These are phyloP conservation scores for Monilinia fructigena DNA, from an alignment of 2,329 filamentous ascomycete genomes.

Conservation along the genomic window DNA sequence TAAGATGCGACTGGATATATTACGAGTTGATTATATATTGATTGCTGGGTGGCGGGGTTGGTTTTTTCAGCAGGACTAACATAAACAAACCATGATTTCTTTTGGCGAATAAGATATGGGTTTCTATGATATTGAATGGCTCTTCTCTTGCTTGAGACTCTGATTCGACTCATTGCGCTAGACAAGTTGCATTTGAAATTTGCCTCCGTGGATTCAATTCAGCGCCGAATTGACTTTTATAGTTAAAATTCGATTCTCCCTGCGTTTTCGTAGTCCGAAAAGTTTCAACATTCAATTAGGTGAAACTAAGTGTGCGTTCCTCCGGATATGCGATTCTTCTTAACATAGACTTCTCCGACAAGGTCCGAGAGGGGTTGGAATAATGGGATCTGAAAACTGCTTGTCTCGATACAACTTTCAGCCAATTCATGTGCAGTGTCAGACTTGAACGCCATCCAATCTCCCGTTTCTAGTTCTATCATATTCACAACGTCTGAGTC, in stretches of 20 bases:
- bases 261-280: background rate
- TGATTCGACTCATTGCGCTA: slow-evolving; percentile 3
- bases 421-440: no score
- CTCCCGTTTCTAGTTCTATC: no score
- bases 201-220: background rate
- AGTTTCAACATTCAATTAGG: no score
- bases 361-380: no score
- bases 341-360: no score
- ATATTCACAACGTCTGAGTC: no score
- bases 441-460: no score
- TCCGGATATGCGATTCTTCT: no score
- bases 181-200: background rate
- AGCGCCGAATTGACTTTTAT: background rate
- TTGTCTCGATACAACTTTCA: no score
- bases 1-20: slow-evolving; percentile 10
- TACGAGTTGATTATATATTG: slow-evolving; percentile 5
- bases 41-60: background rate
- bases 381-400: no score
- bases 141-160: background rate
- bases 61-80: background rate
- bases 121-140: background rate
- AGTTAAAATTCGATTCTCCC: background rate
- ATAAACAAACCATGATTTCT: background rate
- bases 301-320: background rate
- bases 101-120: background rate